Base-by-base conservation (phyloP, 345 rosid genomes). In the Salix purpurea region DNA sequence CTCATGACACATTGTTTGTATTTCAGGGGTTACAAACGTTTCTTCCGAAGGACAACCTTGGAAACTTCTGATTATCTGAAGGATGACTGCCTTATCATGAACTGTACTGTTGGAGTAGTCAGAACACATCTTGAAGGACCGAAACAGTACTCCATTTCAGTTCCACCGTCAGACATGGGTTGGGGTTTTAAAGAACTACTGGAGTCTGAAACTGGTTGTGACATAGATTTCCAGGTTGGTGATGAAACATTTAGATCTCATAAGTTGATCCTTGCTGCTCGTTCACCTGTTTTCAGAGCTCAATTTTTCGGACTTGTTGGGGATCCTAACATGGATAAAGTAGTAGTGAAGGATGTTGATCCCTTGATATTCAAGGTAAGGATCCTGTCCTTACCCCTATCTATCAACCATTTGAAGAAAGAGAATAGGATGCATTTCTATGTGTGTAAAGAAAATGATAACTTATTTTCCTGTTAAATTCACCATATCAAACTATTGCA, bases 1-100 rank as follows among this genome's bases (percentile, higher is more conserved):
- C 18, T 69, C 67, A 32, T 67, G 5, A 69, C 19, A 62, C 37
- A 70, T 74, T 70, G 70, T 66, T 48, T 48, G 50, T 30, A 50
- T 79, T 86, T 69, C 92, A 96, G 98, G 98, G 99, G 99, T 60
- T 94, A 91, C 88, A 92, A 91, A 82, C 97, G 97, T 21, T 96
- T 96, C 83, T 86, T 87, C 76, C 88, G 87, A 76, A 81, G 97
- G 79, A 83, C 90, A 21, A 84, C 87, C 70, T 81, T 94, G 66
- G 98, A 96, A 77, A 83, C 89, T 19, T 94, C 98, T 50, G 95
- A 92, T 65, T 96, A 82, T 80, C 72, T 94, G 44, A 96, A 92
- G 87, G 91, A 92, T 74, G 94, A 94, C 74, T 89, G 94, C 80
- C 90, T 96, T 54, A 62, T 89, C 80, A 79, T 96, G 82, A 91